A percentile compares a stretch with the other conserved stretches of the same genome.
Evolutionary conservation across 306 rosid species (phyloP).

Genomic region (Alnus rubra): DNA sequence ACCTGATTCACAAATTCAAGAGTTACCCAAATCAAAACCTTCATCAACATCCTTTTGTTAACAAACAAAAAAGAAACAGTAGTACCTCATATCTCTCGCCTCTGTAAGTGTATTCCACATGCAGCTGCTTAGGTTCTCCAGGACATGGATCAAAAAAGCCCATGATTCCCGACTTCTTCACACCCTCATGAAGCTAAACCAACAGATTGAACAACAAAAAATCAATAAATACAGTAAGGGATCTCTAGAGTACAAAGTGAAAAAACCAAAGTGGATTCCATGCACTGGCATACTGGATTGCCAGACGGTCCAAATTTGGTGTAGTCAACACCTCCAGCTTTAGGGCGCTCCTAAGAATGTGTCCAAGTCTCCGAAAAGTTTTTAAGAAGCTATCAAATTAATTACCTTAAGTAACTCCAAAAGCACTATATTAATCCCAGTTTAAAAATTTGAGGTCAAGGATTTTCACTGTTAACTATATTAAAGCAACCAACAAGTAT

Average conservation of each 20-base stretch:
- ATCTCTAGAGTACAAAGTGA: not conserved
- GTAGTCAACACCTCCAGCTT: too few species aligned
- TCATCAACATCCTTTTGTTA: not conserved
- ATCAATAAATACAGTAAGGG: not conserved
- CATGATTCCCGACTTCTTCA: slow-evolving; percentile 95
- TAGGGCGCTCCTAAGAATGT: too few species aligned
- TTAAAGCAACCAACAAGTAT: not conserved
- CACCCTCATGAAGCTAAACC: slow-evolving; percentile 87
- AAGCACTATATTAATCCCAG: not conserved
- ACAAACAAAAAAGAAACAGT: slow-evolving; percentile 2
- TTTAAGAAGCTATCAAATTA: too few species aligned
- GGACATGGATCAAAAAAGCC: slow-evolving; percentile 96
- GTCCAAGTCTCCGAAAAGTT: too few species aligned
- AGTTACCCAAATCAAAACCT: slow-evolving; percentile 24
- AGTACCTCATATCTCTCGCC: slow-evolving; percentile 66
- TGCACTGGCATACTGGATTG: too few species aligned
- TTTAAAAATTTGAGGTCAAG: not conserved
- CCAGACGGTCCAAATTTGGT: too few species aligned
- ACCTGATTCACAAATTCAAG: slow-evolving; percentile 48
- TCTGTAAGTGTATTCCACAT: slow-evolving; percentile 67
- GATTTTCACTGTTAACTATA: not conserved
- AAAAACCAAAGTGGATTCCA: not conserved
- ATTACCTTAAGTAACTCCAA: too few species aligned
- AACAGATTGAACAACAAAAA: slow-evolving; percentile 25
- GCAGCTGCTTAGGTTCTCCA: slow-evolving; percentile 70